Evolutionary conservation across 2,329 filamentous ascomycete genomes (phyloP), one percentile per base, ranked within the genome.

Genomic region (Atkinsonella hypoxylon): DNA sequence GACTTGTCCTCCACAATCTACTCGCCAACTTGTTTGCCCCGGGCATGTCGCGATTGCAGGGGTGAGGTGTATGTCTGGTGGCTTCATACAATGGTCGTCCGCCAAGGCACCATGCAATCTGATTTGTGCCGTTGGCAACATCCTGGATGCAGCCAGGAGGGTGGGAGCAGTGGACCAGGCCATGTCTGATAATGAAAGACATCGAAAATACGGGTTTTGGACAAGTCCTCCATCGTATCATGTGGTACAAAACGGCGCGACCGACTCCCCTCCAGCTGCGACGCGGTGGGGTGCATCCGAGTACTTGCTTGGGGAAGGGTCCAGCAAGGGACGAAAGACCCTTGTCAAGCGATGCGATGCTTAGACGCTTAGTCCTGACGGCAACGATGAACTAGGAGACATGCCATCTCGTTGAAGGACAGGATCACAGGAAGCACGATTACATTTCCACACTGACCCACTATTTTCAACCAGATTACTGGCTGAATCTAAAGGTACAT

Each of bases 71-170:
- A 39, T 47, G 47, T 36, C 31, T 47, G 47, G 47, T 42, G 51
- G 47, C 52, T 51, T 48, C 50, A 20, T 11, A 42, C 26, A 34
- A 41, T 41, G 39, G 17, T 38, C 12, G 48, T 30, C 41, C 32
- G 49, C 49, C 41, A 51, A 55, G 47, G 36, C 31, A 38, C 45
- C 36, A 9, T 26, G 8, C 22, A 38, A 47, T 39, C 48, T 47
- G 47, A 47, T 44, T 41, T 53, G 54, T 54, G 55, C 55, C 54
- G 57, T 54, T 38, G 51, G 49, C 52, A 38, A 30, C 8, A 46
- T 51, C 52, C 51, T 52, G 52, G 55, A 54, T 54, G 53, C 53
- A 51, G 47, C 46, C 50, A 44, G 38, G 51, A 44, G 40, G 41
- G 31, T 40, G 45, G 47, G 42, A 45, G n/a, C 22, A 7, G 26